Conservation (phyloP, 2,329 filamentous ascomycete genomes). For the Hypoxylon sp. region DNA sequence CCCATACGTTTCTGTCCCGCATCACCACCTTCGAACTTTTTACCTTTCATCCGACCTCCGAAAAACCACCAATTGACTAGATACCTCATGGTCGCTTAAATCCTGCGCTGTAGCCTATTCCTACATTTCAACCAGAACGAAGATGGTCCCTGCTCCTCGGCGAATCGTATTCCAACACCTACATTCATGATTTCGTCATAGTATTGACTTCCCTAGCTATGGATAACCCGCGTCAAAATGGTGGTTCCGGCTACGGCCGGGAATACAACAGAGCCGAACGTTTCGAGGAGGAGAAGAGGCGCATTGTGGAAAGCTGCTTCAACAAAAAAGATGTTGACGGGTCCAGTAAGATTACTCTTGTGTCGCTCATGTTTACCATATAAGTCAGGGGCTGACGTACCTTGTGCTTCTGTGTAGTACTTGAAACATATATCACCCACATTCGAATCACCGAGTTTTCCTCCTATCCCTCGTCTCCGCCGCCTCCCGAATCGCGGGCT, state of each 20-base stretch:
- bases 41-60: background rate
- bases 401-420: constrained; percentile 57
- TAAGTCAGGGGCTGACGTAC: constrained; percentile 24
- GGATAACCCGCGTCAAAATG: constrained; percentile 45
- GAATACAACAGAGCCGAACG: constrained; percentile 71
- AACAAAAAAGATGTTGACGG: constrained; percentile 87
- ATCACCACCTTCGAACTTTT: constrained; percentile 15
- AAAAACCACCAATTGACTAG: constrained; percentile 5
- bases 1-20: constrained; percentile 17
- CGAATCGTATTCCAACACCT: constrained; percentile 33
- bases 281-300: constrained; percentile 95
- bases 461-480: constrained; percentile 80
- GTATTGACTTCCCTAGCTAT: constrained; percentile 36
- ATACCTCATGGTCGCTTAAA: constrained; percentile 8
- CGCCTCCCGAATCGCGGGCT: constrained; percentile 77
- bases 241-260: constrained; percentile 47
- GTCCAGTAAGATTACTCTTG: constrained; percentile 68
- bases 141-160: constrained; percentile 43
- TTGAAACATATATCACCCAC: constrained; percentile 98
- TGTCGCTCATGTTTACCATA: constrained; percentile 18
- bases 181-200: constrained; percentile 43
- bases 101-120: constrained; percentile 2
- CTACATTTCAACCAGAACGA: constrained; percentile 24
- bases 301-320: constrained; percentile 96
- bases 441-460: constrained; percentile 90